phyloP scores from a whole-genome alignment of 1,284 basidiomycete genomes.

The Microbotryum scabiosae region DNA sequence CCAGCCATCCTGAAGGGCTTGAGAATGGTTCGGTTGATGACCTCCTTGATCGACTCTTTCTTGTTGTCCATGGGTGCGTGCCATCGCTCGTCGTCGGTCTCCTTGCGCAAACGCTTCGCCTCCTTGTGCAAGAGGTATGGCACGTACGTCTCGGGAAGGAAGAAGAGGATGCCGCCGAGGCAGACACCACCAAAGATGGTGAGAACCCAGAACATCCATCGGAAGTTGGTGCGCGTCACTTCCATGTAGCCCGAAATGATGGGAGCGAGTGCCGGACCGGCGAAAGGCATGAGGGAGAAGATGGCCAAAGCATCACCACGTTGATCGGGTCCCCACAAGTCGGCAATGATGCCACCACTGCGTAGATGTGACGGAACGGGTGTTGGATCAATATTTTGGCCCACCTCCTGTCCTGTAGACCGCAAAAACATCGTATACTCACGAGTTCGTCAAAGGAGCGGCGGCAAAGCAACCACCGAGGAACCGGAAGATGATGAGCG shows the following conservation, averaged over 20 bases:
- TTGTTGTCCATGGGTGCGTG: slow-evolving; percentile 44
- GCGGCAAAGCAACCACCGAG: slow-evolving; percentile 54
- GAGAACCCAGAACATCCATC: slow-evolving; percentile 67
- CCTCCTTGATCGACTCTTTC: slow-evolving; percentile 35
- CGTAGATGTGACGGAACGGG: not conserved
- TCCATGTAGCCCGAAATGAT: slow-evolving; percentile 53
- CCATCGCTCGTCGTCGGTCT: slow-evolving; percentile 59
- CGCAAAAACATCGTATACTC: no score
- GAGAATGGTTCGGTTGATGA: slow-evolving; percentile 44
- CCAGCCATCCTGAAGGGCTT: slow-evolving; percentile 51
- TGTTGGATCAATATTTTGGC: no score
- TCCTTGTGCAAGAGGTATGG: slow-evolving; percentile 49
- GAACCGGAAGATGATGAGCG: slow-evolving; percentile 60
- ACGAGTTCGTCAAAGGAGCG: slow-evolving; percentile 36
- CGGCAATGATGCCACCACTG: slow-evolving; percentile 36
- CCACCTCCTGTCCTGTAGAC: no score
- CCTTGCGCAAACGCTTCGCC: slow-evolving; percentile 47
- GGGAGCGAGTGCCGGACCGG: slow-evolving; percentile 50
- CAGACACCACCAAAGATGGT: slow-evolving; percentile 47
- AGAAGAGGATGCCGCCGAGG: slow-evolving; percentile 52
- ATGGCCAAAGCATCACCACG: slow-evolving; percentile 61
- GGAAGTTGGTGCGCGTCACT: slow-evolving; percentile 49
- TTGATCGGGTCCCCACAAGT: slow-evolving; percentile 57
- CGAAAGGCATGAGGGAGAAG: slow-evolving; percentile 57
- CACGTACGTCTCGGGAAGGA: slow-evolving; percentile 46